Evolutionary conservation across 495 filamentous ascomycete species (phyloP).

Genomic region (Hypoxylon crocopeplum): DNA sequence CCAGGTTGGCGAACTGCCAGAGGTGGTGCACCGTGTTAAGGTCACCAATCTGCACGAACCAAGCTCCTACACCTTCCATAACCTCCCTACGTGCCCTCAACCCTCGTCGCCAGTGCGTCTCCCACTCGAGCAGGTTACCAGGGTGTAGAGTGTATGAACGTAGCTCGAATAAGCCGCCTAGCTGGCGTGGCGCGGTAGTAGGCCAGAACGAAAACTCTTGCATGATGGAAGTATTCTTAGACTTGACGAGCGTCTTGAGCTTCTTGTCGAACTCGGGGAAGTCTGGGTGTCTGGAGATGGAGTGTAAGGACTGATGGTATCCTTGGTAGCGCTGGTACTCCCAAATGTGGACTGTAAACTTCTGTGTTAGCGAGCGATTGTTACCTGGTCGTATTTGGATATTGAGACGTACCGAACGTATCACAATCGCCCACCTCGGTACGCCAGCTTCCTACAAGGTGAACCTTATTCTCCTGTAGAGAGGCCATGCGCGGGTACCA

Average conservation of each 20-base stretch:
- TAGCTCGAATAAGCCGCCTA: slow-evolving; percentile 94
- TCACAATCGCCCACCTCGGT: slow-evolving; percentile 98
- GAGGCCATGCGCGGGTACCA: slow-evolving; percentile 91
- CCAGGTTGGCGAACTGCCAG: slow-evolving; percentile 97
- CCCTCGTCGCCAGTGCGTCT: slow-evolving; percentile 96
- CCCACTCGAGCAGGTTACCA: slow-evolving; percentile 96
- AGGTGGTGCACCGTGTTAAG: slow-evolving; percentile 97
- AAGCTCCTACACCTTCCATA: slow-evolving; percentile 98
- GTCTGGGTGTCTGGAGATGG: slow-evolving; percentile 78
- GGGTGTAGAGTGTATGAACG: slow-evolving; percentile 97
- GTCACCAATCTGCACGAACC: slow-evolving; percentile 98
- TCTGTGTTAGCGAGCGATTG: slow-evolving; percentile 14
- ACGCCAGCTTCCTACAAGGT: slow-evolving; percentile 97
- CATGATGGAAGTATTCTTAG: slow-evolving; percentile 91
- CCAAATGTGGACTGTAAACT: slow-evolving; percentile 87
- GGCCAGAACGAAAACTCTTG: slow-evolving; percentile 99
- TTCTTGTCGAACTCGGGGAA: slow-evolving; percentile 82
- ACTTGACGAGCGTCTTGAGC: slow-evolving; percentile 78
- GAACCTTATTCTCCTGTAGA: slow-evolving; percentile 84
- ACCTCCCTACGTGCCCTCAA: slow-evolving; percentile 89
- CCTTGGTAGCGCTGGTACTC: slow-evolving; percentile 98
- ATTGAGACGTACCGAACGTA: slow-evolving; percentile 77
- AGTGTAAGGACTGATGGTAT: slow-evolving; percentile 90
- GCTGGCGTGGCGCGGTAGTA: slow-evolving; percentile 84
- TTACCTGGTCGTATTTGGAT: not conserved